These are phyloP conservation scores for Diaporthe humulicola DNA, from an alignment of 2,329 filamentous ascomycete species.

Conservation along the genomic window DNA sequence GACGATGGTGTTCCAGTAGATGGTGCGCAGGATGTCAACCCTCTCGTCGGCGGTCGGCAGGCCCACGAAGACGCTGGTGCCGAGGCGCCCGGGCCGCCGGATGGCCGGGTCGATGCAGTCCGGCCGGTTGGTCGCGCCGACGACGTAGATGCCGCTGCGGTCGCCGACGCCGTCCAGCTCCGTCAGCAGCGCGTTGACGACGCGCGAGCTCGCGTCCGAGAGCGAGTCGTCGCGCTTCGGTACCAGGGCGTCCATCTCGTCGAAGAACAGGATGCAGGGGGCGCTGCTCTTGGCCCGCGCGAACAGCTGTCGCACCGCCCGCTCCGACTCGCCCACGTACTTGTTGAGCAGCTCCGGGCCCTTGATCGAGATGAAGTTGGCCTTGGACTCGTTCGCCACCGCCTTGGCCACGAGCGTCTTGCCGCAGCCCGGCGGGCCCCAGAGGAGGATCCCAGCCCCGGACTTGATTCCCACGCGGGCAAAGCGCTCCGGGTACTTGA, in stretches of 20 bases:
- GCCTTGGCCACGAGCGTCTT: constrained; percentile 97
- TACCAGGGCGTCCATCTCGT: constrained; percentile 94
- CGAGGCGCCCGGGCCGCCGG: constrained; percentile 89
- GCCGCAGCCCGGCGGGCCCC: constrained; percentile 96
- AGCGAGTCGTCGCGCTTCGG: constrained; percentile 81
- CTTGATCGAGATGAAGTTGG: constrained; percentile 98
- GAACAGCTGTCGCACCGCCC: constrained; percentile 93
- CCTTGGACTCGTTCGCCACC: constrained; percentile 93
- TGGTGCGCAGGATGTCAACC: constrained; percentile 85
- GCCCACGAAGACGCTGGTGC: constrained; percentile 90
- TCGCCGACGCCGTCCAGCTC: constrained; percentile 90
- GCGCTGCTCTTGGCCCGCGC: constrained; percentile 86
- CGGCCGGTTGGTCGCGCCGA: constrained; percentile 93
- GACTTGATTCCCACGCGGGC: constrained; percentile 82
- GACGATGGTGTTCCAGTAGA: constrained; percentile 66
- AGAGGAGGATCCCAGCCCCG: constrained; percentile 90
- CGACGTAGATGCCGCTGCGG: constrained; percentile 89
- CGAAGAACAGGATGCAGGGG: constrained; percentile 97
- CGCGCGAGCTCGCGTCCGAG: constrained; percentile 85
- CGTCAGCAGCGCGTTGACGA: constrained; percentile 95
- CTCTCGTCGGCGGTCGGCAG: constrained; percentile 82
- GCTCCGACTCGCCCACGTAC: constrained; percentile 96
- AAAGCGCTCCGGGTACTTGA: constrained; percentile 84
- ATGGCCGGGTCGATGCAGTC: constrained; percentile 98
- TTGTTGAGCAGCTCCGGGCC: constrained; percentile 97